Evolutionary conservation across 352 stramenopile species (phyloP).

Genomic region (Phytophthora lateralis): DNA sequence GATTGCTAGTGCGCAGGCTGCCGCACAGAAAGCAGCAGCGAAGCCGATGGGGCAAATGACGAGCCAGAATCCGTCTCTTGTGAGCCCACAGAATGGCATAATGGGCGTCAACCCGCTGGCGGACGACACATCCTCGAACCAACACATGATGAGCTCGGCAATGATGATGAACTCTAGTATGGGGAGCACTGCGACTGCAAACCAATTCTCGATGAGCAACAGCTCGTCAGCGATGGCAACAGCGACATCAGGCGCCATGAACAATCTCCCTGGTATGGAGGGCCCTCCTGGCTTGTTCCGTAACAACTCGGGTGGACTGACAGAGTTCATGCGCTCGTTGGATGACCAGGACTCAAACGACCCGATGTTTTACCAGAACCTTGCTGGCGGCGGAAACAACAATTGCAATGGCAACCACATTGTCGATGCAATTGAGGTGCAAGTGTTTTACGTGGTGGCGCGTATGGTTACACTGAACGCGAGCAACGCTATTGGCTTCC

Average conservation of each 20-base stretch:
- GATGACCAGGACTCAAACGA: slow-evolving; percentile 72
- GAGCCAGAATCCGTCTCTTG: slow-evolving; percentile 39
- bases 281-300: slow-evolving; percentile 73
- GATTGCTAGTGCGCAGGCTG: slow-evolving; percentile 53
- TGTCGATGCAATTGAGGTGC: slow-evolving; percentile 74
- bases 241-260: slow-evolving; percentile 52
- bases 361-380: slow-evolving; percentile 70
- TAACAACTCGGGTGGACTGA: slow-evolving; percentile 74
- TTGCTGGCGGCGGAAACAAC: slow-evolving; percentile 34
- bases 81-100: slow-evolving; percentile 54
- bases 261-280: slow-evolving; percentile 61
- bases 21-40: slow-evolving; percentile 52
- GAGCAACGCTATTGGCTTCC: slow-evolving; percentile 78
- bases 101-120: slow-evolving; percentile 36
- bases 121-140: slow-evolving; percentile 39
- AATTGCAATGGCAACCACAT: slow-evolving; percentile 50
- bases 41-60: slow-evolving; percentile 43
- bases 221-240: slow-evolving; percentile 37
- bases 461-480: slow-evolving; percentile 76
- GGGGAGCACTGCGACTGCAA: slow-evolving; percentile 35
- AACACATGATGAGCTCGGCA: slow-evolving; percentile 58
- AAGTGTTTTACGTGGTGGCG: slow-evolving; percentile 83
- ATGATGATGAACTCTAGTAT: slow-evolving; percentile 83
- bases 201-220: slow-evolving; percentile 64
- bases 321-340: slow-evolving; percentile 81